Conservation (phyloP, 306 rosid genomes). For the Lathyrus sativus region DNA sequence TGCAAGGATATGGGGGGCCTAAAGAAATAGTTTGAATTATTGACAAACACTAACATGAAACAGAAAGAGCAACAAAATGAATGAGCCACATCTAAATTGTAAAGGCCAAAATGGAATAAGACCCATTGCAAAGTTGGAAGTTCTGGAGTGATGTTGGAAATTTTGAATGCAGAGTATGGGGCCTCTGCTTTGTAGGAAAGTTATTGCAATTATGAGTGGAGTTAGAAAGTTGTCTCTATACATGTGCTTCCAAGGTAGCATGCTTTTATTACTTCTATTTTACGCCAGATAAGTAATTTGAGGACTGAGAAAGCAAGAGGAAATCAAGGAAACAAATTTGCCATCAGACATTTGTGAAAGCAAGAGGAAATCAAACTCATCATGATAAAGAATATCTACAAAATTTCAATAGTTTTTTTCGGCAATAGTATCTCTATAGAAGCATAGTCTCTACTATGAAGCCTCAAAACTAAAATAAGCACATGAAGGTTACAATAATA, state of each 20-base stretch:
- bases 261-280: neutral
- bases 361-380: conserved; percentile 32
- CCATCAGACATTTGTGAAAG: conserved; percentile 4
- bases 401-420: conserved; percentile 37
- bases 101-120: neutral
- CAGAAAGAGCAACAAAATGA: neutral
- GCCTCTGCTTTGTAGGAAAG: neutral
- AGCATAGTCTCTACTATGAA: conserved; percentile 34
- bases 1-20: neutral
- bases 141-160: conserved; percentile 6
- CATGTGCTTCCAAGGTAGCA: conserved; percentile 5
- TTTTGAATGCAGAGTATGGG: neutral
- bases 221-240: neutral
- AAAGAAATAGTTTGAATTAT: neutral
- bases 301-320: neutral
- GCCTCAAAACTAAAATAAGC: conserved; percentile 34
- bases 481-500: conserved; percentile 34
- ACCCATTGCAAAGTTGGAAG: neutral
- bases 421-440: conserved; percentile 33
- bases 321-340: conserved; percentile 15
- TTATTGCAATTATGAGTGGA: conserved; percentile 11
- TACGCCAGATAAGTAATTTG: neutral
- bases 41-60: neutral
- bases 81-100: neutral
- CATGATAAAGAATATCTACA: conserved; percentile 41